Evolutionary conservation across 345 rosid genomes (phyloP), one percentile per base, ranked within the genome.

Genomic region (Rhizophora mangle): DNA sequence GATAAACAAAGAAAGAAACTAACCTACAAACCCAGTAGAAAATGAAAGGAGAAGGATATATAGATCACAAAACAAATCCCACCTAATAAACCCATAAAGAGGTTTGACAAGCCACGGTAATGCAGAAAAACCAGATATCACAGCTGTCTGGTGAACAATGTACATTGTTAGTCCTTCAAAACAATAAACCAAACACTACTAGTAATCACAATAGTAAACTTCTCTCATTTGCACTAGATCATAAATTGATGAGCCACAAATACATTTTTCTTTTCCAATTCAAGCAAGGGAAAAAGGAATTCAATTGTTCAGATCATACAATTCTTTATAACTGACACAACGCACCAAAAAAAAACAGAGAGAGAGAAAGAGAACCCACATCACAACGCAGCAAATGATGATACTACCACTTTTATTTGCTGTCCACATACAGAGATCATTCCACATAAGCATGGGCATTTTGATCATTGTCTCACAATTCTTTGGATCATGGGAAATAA

Each of bases 61-160:
- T 1, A 52, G 36, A 22, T 43, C 15, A 69, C 58, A 66, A 68
- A 59, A 8, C 63, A 51, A 77, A 39, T 2, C 76, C 18, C 79
- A 92, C 97, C 99, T 95, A 63, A 92, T 89, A 80, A 95, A 95
- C 39, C 98, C 97, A 65, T 92, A 95, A 27, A 92, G 81, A 63
- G 99, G 98, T 79, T 95, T 95, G 58, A 95, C 74, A 73, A 90
- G 99, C 99, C 99, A 95, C 1, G 99, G 99, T 47, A 95, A 84
- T 5, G 99, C 73, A 76, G 99, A 90, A 82, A 92, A 91, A 54
- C 98, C 98, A 24, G 86, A 81, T 81, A 95, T 85, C 70, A 92
- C 90, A 85, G 99, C 99, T 86, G 97, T 92, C 99, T 92, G 90
- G 89, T 83, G 81, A 85, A 86, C 21, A 74, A 80, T 19, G 71